A percentile compares a stretch with the other conserved stretches of the same genome.
These are phyloP conservation scores for Curvularia lunata DNA, from an alignment of 2,329 filamentous ascomycete genomes.

Conservation along the genomic window DNA sequence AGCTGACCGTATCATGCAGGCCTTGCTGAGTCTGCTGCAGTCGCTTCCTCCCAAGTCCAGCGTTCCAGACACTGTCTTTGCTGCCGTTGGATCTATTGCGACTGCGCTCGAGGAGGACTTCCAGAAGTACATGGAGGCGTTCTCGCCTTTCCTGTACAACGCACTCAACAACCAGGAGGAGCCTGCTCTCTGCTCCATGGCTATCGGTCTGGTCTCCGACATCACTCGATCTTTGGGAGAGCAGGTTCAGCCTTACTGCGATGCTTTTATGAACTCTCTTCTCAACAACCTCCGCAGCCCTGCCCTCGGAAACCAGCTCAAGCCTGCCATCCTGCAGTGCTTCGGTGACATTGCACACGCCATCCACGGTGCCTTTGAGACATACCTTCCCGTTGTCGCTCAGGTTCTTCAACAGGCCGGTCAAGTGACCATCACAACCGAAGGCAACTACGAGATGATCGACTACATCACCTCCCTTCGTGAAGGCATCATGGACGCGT, in stretches of 20 bases:
- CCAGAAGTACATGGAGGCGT: slow-evolving; percentile 96
- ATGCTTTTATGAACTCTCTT: slow-evolving; percentile 97
- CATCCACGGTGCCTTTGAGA: slow-evolving; percentile 90
- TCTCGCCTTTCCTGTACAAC: slow-evolving; percentile 89
- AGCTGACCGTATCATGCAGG: slow-evolving; percentile 92
- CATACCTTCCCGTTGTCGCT: slow-evolving; percentile 88
- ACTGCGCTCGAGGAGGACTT: slow-evolving; percentile 93
- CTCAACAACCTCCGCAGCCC: slow-evolving; percentile 90
- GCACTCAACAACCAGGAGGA: slow-evolving; percentile 96
- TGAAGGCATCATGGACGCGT: slow-evolving; percentile 98
- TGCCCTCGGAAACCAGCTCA: slow-evolving; percentile 92
- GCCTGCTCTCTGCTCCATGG: slow-evolving; percentile 91
- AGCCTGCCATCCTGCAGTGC: slow-evolving; percentile 96
- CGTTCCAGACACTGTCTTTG: slow-evolving; percentile 93
- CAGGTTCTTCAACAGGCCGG: slow-evolving; percentile 94
- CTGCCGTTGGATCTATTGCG: slow-evolving; percentile 87
- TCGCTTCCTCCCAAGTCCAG: slow-evolving; percentile 84
- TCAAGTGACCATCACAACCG: slow-evolving; percentile 76
- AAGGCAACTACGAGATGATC: slow-evolving; percentile 91
- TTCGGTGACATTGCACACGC: slow-evolving; percentile 97
- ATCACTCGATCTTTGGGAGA: slow-evolving; percentile 91
- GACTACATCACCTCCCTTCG: slow-evolving; percentile 95
- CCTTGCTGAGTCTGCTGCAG: slow-evolving; percentile 79
- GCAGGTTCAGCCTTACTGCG: slow-evolving; percentile 92
- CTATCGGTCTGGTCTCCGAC: slow-evolving; percentile 95